phyloP scores from a whole-genome alignment of 2,329 filamentous ascomycete genomes.

The Pseudocercospora cruenta region DNA sequence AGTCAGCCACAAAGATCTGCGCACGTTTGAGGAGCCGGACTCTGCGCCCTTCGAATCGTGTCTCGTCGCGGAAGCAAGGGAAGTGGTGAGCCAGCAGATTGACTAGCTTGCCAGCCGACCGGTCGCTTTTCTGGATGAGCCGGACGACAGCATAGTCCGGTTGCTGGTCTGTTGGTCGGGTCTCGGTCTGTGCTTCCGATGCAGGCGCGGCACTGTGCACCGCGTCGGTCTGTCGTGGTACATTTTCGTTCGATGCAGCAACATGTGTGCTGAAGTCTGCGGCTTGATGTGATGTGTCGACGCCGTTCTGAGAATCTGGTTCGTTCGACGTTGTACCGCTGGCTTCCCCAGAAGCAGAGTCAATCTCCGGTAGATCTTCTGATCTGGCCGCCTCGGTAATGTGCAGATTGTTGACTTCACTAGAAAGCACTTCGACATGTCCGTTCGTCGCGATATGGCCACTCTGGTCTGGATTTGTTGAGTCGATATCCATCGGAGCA shows the following conservation, averaged over 20 bases:
- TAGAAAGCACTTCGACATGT: neutral
- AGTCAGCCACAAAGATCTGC: constrained; percentile 91
- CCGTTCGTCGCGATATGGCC: neutral
- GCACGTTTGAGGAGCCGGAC: constrained; percentile 90
- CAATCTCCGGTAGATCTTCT: constrained; percentile 21
- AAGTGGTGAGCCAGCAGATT: constrained; percentile 85
- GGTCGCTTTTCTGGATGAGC: constrained; percentile 72
- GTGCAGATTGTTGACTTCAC: neutral
- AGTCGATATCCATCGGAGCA: neutral
- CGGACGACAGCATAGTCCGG: constrained; percentile 62
- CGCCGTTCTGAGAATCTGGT: neutral
- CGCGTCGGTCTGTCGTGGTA: neutral
- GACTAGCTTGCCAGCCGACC: constrained; percentile 81
- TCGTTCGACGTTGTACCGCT: constrained; percentile 9
- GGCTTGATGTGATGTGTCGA: constrained; percentile 3
- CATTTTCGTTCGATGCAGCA: constrained; percentile 4
- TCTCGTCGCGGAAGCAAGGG: constrained; percentile 81
- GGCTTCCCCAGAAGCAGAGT: constrained; percentile 11
- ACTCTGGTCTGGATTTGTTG: neutral
- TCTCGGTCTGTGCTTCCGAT: constrained; percentile 5
- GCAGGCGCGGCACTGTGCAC: neutral
- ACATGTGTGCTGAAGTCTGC: neutral
- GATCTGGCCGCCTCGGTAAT: neutral
- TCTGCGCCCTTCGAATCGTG: constrained; percentile 70
- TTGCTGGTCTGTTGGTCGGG: constrained; percentile 6